Evolutionary conservation across 225 moss, liverwort and hornwort genomes (phyloP).

Genomic region (Antitrichia curtipendula): DNA sequence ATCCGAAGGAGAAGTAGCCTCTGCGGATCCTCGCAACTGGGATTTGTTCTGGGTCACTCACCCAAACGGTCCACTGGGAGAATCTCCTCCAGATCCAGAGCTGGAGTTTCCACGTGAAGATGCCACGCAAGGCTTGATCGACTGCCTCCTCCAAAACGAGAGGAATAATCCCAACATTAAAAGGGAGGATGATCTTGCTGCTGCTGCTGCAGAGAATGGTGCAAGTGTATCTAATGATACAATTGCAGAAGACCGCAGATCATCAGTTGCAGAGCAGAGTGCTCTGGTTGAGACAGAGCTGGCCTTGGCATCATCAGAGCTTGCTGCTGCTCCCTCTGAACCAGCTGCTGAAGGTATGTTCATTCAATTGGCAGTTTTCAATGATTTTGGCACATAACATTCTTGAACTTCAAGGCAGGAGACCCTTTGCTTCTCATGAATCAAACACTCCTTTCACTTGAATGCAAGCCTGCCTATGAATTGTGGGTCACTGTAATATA

Average conservation of each 20-base stretch:
- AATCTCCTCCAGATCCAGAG: background rate
- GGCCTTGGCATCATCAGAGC: background rate
- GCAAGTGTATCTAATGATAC: background rate
- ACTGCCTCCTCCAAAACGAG: background rate
- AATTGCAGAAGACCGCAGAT: background rate
- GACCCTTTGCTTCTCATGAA: background rate
- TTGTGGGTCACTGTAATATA: background rate
- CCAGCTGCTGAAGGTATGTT: background rate
- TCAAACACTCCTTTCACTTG: background rate
- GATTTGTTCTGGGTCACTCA: conserved; percentile 10
- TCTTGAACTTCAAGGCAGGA: background rate
- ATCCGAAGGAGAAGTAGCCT: background rate
- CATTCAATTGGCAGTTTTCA: background rate
- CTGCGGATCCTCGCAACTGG: conserved; percentile 10
- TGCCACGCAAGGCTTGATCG: conserved; percentile 7
- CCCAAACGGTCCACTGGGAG: background rate
- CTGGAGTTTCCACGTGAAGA: conserved; percentile 15
- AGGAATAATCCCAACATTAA: background rate
- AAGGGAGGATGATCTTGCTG: background rate
- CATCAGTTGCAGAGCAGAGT: background rate
- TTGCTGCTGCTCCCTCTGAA: background rate
- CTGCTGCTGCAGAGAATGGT: background rate
- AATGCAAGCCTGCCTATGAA: background rate
- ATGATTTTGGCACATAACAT: background rate
- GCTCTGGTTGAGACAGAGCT: background rate